Evolutionary conservation across 2,329 filamentous ascomycete species (phyloP).

Genomic region (Paracoccidioides lutzii): DNA sequence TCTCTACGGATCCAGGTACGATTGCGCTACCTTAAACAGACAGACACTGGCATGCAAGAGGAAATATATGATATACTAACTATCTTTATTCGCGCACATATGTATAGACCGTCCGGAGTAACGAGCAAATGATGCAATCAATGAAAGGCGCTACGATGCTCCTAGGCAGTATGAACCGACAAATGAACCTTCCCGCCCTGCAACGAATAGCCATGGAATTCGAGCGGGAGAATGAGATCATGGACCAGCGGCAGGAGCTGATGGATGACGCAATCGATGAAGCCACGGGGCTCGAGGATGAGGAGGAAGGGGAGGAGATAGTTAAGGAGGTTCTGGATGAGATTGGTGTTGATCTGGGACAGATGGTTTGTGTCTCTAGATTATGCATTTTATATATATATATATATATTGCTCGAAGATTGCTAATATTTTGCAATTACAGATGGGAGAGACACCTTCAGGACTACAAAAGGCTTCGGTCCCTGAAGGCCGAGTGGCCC

Average conservation of each 20-base stretch:
- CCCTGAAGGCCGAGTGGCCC: conserved; percentile 65
- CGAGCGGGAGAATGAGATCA: conserved; percentile 95
- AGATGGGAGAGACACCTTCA: conserved; percentile 86
- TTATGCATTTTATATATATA: background rate
- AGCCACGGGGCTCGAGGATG: conserved; percentile 77
- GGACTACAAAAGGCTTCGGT: conserved; percentile 63
- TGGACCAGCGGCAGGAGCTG: conserved; percentile 98
- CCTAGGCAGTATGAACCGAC: conserved; percentile 90
- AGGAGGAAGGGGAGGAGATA: conserved; percentile 93
- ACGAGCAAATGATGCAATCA: conserved; percentile 99
- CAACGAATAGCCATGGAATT: conserved; percentile 99
- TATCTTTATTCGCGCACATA: background rate
- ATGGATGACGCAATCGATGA: conserved; percentile 99
- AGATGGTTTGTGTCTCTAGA: conserved; percentile 53
- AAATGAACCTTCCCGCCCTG: conserved; percentile 91
- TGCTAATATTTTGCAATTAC: conserved; percentile 16
- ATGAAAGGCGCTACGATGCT: conserved; percentile 97
- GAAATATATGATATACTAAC: background rate
- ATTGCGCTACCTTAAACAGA: background rate
- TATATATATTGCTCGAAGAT: background rate
- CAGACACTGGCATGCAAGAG: background rate
- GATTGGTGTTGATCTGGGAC: conserved; percentile 85
- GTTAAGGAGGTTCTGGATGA: conserved; percentile 95
- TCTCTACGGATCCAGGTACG: conserved; percentile 81
- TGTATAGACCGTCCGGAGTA: conserved; percentile 77